phyloP scores from a whole-genome alignment of 805 yeast genomes.

The Phaffomyces thermotolerans region DNA sequence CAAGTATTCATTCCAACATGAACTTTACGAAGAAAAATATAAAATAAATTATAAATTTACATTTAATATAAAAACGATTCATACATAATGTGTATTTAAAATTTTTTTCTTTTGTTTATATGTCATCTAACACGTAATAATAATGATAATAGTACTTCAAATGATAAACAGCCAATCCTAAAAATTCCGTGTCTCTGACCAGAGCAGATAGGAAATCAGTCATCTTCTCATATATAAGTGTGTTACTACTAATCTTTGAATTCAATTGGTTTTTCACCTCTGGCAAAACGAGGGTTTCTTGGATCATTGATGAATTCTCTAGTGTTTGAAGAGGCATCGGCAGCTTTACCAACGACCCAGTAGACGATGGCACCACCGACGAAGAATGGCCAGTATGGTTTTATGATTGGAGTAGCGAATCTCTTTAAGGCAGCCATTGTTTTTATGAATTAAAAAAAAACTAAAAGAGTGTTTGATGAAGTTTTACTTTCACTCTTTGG shows the following conservation, averaged over 20 bases:
- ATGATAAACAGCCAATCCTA: no score
- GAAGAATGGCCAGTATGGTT: slow-evolving; percentile 85
- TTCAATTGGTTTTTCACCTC: slow-evolving; percentile 44
- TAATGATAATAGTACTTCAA: no score
- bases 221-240: no score
- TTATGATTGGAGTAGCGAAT: slow-evolving; percentile 40
- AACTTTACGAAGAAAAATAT: no score
- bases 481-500: no score
- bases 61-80: no score
- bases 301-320: slow-evolving; percentile 88
- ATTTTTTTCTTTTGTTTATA: neutral
- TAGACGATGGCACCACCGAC: slow-evolving; percentile 74
- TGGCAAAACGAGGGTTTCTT: slow-evolving; percentile 85
- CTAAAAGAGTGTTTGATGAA: no score
- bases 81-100: neutral
- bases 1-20: neutral
- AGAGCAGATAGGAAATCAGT: neutral
- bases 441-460: no score
- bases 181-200: neutral
- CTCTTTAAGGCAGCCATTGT: slow-evolving; percentile 31
- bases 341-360: slow-evolving; percentile 63
- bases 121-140: slow-evolving; percentile 10
- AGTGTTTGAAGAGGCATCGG: slow-evolving; percentile 61
- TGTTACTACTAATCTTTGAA: slow-evolving; percentile 17
- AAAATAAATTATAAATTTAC: no score